These are phyloP conservation scores for Ananas comosus DNA, from an alignment of 176 grass and related monocot genomes.

Conservation along the genomic window DNA sequence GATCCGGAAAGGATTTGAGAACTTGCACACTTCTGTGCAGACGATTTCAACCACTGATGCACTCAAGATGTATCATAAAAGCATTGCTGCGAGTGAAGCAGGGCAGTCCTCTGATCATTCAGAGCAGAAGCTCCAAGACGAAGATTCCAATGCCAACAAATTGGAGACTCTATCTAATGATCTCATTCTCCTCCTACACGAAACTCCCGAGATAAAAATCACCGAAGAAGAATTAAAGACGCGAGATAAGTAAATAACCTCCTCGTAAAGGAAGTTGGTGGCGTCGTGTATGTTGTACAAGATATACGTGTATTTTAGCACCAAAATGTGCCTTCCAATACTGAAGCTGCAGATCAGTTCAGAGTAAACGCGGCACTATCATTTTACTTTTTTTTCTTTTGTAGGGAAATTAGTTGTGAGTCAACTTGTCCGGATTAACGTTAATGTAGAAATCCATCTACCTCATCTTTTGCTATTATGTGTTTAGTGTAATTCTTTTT, in stretches of 20 bases:
- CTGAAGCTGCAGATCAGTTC: too few species aligned
- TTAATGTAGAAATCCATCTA: too few species aligned
- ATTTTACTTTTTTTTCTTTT: too few species aligned
- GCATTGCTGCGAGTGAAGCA: slow-evolving; percentile 16
- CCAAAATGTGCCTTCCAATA: too few species aligned
- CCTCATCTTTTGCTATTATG: too few species aligned
- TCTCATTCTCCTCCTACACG: slow-evolving; percentile 35
- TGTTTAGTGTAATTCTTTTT: too few species aligned
- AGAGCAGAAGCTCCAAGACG: slow-evolving; percentile 8
- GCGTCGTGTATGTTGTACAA: not conserved
- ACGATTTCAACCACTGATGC: slow-evolving; percentile 43
- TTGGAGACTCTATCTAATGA: slow-evolving; percentile 33
- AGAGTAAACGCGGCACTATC: too few species aligned
- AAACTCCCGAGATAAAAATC: slow-evolving; percentile 36
- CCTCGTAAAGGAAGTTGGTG: not conserved
- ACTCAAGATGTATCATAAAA: slow-evolving; percentile 38
- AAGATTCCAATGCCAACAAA: slow-evolving; percentile 28
- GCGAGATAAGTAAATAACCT: slow-evolving; percentile 13
- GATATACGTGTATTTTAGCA: not conserved
- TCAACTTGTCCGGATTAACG: too few species aligned
- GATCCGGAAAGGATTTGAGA: slow-evolving; percentile 26
- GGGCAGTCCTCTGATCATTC: slow-evolving; percentile 1
- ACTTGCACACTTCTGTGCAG: slow-evolving; percentile 32
- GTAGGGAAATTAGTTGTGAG: too few species aligned
- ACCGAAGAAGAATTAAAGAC: slow-evolving; percentile 27